These are phyloP conservation scores for Colletotrichum simmondsii DNA, from an alignment of 2,329 filamentous ascomycete genomes.

Conservation along the genomic window DNA sequence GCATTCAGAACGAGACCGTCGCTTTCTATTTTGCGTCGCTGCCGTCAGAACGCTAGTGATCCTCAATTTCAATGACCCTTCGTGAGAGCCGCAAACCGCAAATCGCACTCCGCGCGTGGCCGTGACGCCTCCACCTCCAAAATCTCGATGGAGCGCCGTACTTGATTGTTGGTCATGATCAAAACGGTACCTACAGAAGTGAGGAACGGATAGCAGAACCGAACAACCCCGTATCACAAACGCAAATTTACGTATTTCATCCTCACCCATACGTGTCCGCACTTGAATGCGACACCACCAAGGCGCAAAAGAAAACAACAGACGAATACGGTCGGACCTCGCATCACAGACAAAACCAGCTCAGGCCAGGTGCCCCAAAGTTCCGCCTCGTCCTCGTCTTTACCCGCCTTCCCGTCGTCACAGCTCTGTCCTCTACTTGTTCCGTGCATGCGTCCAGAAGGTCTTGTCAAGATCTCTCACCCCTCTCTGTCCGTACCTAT, in stretches of 20 bases:
- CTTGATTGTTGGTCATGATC: background rate
- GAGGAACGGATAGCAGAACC: too few species aligned
- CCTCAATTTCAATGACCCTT: background rate
- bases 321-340: constrained; percentile 26
- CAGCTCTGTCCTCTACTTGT: constrained; percentile 2
- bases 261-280: background rate
- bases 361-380: background rate
- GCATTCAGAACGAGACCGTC: constrained; percentile 7
- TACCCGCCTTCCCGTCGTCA: background rate
- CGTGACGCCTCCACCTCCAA: background rate
- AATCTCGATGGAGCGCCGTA: background rate
- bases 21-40: background rate
- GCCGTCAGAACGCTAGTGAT: constrained; percentile 15
- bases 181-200: background rate
- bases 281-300: background rate
- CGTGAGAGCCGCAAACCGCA: background rate
- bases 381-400: background rate
- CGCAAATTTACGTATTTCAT: background rate
- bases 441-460: constrained; percentile 14
- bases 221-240: background rate
- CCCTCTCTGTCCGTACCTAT: background rate
- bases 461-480: background rate
- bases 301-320: constrained; percentile 8
- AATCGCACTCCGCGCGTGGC: background rate
- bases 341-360: constrained; percentile 15